Percentiles rank a stretch among this genome's conserved stretches.
Conservation (phyloP, 352 stramenopile species). For the Phytophthora gonapodyides region DNA sequence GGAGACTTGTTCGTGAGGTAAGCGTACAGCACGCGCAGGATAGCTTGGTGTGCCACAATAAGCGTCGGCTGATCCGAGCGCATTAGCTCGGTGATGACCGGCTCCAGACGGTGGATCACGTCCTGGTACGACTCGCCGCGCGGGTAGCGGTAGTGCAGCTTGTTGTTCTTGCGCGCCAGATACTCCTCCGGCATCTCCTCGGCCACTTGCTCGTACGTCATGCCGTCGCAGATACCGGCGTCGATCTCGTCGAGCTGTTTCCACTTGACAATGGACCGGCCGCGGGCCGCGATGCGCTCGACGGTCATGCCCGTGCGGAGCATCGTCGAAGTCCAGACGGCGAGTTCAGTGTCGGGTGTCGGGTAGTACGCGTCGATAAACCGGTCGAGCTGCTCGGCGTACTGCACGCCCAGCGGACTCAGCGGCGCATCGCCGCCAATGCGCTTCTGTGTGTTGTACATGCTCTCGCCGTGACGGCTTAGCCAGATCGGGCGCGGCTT, state of each 20-base stretch:
- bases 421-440: slow-evolving; percentile 96
- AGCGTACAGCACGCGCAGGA: slow-evolving; percentile 95
- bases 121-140: slow-evolving; percentile 98
- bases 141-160: slow-evolving; percentile 87
- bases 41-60: slow-evolving; percentile 96
- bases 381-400: slow-evolving; percentile 92
- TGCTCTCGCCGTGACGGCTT: slow-evolving; percentile 96
- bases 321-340: slow-evolving; percentile 98
- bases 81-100: slow-evolving; percentile 98
- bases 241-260: slow-evolving; percentile 97
- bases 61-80: slow-evolving; percentile 91
- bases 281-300: slow-evolving; percentile 75
- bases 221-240: slow-evolving; percentile 95
- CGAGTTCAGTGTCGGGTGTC: slow-evolving; percentile 68
- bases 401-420: slow-evolving; percentile 92
- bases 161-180: slow-evolving; percentile 90
- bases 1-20: slow-evolving; percentile 96
- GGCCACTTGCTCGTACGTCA: slow-evolving; percentile 98
- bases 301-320: slow-evolving; percentile 97
- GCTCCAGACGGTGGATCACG: slow-evolving; percentile 96
- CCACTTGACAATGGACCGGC: slow-evolving; percentile 78
- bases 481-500: slow-evolving; percentile 96
- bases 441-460: slow-evolving; percentile 97
- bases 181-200: slow-evolving; percentile 96
- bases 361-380: slow-evolving; percentile 93